Base-by-base conservation (phyloP, 768 basidiomycete genomes). In the Chlorophyllum brunneum region DNA sequence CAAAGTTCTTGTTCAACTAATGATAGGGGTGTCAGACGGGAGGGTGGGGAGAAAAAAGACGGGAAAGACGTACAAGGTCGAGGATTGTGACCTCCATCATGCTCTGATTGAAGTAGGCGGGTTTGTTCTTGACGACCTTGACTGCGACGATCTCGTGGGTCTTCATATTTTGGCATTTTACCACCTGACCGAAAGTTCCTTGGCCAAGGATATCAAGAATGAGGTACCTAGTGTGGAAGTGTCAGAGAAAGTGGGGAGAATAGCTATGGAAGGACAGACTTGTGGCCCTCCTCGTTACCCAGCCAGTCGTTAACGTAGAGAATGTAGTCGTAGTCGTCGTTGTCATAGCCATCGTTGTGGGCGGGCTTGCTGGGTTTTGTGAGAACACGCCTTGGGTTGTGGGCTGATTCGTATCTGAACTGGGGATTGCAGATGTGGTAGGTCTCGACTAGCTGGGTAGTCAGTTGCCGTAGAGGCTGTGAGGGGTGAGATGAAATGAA, bases 1-100 rank as follows among this genome's bases (percentile, higher is more conserved):
- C 97, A 59, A 85, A 93, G 55, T 84, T 83, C 68, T 88, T 92
- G 76, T 99, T 99, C 53, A 99, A 78, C 94, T 98, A 62, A 37
- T 54, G 52, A 37, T 51, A 51, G 23, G 36, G n/a, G 33, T 6
- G 54, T 55, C 4, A 46, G 51, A 55, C 11, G 23, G 46, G 56
- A 42, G 15, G 15, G 40, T 2, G 40, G 26, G n/a, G n/a, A n/a
- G 24, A 30, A 10, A 4, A 40, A 43, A 27, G 46, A 51, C n/a
- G 36, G 38, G n/a, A 49, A 39, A 37, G 5, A 79, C 90, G 56
- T 50, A 95, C 95, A 71, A 98, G 73, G 67, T 98, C 93, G 39
- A 99, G 76, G 56, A 99, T 98, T 1, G 94, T 97, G 23, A 98
- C 95, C 70, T 99, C 97, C 97, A 99, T 99, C 90, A 97, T 98